Evolutionary conservation across 1,284 basidiomycete genomes (phyloP).

Genomic region (Sporisorium graminicola): DNA sequence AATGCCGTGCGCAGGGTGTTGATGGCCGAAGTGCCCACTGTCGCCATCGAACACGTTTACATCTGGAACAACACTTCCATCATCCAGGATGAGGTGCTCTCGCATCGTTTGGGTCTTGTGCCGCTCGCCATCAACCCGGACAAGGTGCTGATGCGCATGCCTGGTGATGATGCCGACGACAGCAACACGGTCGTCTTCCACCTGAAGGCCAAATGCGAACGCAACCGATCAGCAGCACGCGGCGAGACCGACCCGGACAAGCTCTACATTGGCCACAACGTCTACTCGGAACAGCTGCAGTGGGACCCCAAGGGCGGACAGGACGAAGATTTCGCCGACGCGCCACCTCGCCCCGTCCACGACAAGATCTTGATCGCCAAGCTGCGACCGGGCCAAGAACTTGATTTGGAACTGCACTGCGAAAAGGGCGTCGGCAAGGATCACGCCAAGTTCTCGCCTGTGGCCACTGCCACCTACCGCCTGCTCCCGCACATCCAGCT

Average conservation of each 20-base stretch:
- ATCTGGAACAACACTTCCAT: conserved; percentile 96
- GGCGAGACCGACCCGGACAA: conserved; percentile 71
- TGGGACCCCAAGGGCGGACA: conserved; percentile 94
- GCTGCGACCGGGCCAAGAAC: conserved; percentile 85
- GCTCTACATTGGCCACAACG: conserved; percentile 65
- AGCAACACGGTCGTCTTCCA: conserved; percentile 92
- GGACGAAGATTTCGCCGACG: conserved; percentile 70
- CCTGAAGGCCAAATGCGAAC: conserved; percentile 80
- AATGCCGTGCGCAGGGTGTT: conserved; percentile 93
- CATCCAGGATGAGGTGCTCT: conserved; percentile 92
- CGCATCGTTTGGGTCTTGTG: conserved; percentile 89
- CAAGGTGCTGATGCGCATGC: conserved; percentile 71
- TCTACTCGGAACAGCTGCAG: conserved; percentile 82
- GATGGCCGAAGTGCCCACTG: conserved; percentile 86
- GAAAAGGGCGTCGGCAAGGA: conserved; percentile 95
- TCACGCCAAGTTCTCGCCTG: conserved; percentile 98
- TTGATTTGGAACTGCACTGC: conserved; percentile 90
- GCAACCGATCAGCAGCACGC: conserved; percentile 73
- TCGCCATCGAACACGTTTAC: conserved; percentile 94
- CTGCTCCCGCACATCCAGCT: conserved; percentile 89
- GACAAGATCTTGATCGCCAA: conserved; percentile 93
- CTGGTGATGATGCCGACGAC: conserved; percentile 77
- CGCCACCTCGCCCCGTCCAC: conserved; percentile 80
- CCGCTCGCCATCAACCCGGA: conserved; percentile 89
- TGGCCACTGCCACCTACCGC: conserved; percentile 83